These are phyloP conservation scores for Acmispon strigosus DNA, from an alignment of 306 rosid species.

Conservation along the genomic window DNA sequence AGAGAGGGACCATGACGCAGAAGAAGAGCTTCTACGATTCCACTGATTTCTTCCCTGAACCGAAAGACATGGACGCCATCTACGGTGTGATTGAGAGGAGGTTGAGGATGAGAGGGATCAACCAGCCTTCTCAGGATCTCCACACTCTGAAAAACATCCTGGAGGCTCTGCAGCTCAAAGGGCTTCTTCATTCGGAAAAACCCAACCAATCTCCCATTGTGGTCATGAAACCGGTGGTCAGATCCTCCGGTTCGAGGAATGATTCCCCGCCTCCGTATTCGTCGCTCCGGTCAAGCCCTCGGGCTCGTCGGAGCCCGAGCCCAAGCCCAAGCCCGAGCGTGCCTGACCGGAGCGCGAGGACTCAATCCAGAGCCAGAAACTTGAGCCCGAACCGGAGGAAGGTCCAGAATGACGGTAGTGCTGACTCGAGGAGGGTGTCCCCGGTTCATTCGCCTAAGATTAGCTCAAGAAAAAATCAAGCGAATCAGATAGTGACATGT, in stretches of 20 bases:
- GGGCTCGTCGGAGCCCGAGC: slow-evolving; percentile 27
- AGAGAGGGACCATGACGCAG: slow-evolving; percentile 48
- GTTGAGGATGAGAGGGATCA: slow-evolving; percentile 70
- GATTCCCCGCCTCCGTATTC: slow-evolving; percentile 46
- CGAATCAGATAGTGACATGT: slow-evolving; percentile 31
- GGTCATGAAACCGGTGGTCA: slow-evolving; percentile 44
- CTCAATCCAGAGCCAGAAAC: slow-evolving; percentile 34
- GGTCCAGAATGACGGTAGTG: slow-evolving; percentile 23
- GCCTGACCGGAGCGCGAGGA: slow-evolving; percentile 29
- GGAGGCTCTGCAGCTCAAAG: slow-evolving; percentile 87
- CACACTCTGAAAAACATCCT: slow-evolving; percentile 72
- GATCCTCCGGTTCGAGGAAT: slow-evolving; percentile 30
- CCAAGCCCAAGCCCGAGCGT: slow-evolving; percentile 27
- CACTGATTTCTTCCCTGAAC: slow-evolving; percentile 77
- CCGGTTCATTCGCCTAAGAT: slow-evolving; percentile 67
- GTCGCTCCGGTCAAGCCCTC: slow-evolving; percentile 38
- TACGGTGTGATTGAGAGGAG: slow-evolving; percentile 67
- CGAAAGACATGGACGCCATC: slow-evolving; percentile 46
- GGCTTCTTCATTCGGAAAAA: slow-evolving; percentile 70
- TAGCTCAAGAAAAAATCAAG: slow-evolving; percentile 29
- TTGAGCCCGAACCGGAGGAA: slow-evolving; percentile 52
- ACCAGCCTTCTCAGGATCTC: slow-evolving; percentile 63
- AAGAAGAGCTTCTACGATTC: slow-evolving; percentile 84
- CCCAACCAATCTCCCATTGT: slow-evolving; percentile 61
- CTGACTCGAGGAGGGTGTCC: slow-evolving; percentile 53